Evolutionary conservation across 371 early-diverging fungal genomes (phyloP), one percentile per base, ranked within the genome.

Genomic region (Batrachochytrium dendrobatidis): DNA sequence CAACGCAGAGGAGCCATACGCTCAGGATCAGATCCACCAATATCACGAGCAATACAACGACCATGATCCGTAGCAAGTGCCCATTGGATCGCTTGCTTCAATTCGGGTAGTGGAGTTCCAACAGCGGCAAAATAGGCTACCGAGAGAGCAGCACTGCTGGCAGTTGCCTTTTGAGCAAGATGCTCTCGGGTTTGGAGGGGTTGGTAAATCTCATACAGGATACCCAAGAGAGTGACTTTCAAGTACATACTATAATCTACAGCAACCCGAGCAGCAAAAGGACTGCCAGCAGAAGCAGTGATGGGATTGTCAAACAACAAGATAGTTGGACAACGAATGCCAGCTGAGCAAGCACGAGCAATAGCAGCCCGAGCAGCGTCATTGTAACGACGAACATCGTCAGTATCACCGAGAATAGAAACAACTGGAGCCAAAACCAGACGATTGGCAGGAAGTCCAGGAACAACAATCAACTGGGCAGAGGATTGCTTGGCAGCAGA

Each of bases 1-100:
- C 86, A 82, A 30, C 75, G 75, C 63, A 82, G 77, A 18, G 93
- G 91, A 2, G 89, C 83, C 90, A 91, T 89, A 39, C 89, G 85
- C 68, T 92, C 91, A 20, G 91, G 87, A 68, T 88, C 91, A 44
- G 86, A 84, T 51, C 84, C 83, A 62, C 90, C 89, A 59, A 91
- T 83, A 69, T 92, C 91, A 58, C 82, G 81, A 43, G 83, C 76
- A 29, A 90, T 64, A 57, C 88, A 81, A 43, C 86, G 84, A 34
- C 91, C 91, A 20, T 65, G 67, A 63, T 92, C 91, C 34, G 90
- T 83, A 12, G 91, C 91, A 17, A 67, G 55, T 8, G 84, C 84
- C 34, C 70, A 70, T n/a, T 67, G 53, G 39, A 79, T 52, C 0
- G 76, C 60, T 2, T 25, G 57, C 6, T 73, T 39, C 28, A 26